A percentile compares a stretch with the other conserved stretches of the same genome.
These are phyloP conservation scores for Vigna mungo DNA, from an alignment of 306 rosid genomes.

Conservation along the genomic window DNA sequence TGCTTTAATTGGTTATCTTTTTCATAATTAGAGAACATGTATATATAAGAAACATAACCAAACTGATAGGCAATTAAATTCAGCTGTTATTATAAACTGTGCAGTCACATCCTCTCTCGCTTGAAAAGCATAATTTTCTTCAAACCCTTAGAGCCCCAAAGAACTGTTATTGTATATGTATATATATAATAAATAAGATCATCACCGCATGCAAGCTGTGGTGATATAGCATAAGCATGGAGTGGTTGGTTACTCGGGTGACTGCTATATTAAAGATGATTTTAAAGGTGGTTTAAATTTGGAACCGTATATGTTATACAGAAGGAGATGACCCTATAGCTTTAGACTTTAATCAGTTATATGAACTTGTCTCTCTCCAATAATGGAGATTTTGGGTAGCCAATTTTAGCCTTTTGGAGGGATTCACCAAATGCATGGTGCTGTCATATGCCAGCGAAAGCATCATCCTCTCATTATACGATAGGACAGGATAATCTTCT, in stretches of 20 bases:
- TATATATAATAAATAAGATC: background rate
- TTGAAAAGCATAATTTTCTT: constrained; percentile 29
- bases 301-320: constrained; percentile 20
- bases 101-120: constrained; percentile 15
- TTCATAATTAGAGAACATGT: constrained; percentile 15
- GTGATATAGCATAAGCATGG: background rate
- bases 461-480: constrained; percentile 56
- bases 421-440: constrained; percentile 56
- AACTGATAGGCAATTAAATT: constrained; percentile 32
- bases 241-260: constrained; percentile 33
- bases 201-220: constrained; percentile 37
- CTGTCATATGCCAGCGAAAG: constrained; percentile 59
- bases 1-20: constrained; percentile 29
- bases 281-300: constrained; percentile 34
- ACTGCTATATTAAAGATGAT: constrained; percentile 36
- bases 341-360: constrained; percentile 1
- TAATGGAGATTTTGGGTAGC: constrained; percentile 53
- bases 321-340: constrained; percentile 31
- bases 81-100: constrained; percentile 30
- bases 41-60: constrained; percentile 27
- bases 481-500: constrained; percentile 57
- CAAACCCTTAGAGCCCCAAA: constrained; percentile 25
- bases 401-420: constrained; percentile 65
- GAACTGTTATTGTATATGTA: background rate
- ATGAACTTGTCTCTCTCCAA: constrained; percentile 50